Base-by-base conservation (phyloP, 441 rosid species). In the Brassica balearica region DNA sequence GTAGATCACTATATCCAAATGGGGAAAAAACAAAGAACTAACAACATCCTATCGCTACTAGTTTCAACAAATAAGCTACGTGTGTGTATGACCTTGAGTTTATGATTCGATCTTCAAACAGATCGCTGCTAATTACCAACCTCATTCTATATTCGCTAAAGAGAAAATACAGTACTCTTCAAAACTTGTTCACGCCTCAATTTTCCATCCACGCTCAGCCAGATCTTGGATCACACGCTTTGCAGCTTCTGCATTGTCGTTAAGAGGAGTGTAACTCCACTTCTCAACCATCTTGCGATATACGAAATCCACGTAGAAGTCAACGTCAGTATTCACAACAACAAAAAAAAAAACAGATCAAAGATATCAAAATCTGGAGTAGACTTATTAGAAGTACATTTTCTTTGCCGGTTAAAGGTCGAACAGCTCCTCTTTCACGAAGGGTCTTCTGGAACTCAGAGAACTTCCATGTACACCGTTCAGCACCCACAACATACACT, bases 391-490 rank as follows among this genome's bases (percentile, higher is more conserved):
- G 73, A 71, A 84, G 81, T 86, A 90, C 95, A 86, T 90, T 72
- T 84, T 88, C 92, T 48, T 81, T 76, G 60, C 94, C 91, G 64
- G 88, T 85, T 77, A 88, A 87, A 43, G 84, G 83, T 60, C 86
- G 82, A 72, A 86, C 86, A 38, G 68, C 86, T 81, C 91, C 92
- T 75, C 82, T 84, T 60, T 86, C 86, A 72, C 10, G 80, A 71
- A 88, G 82, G 34, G 86, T 82, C 65, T 80, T 88, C 77, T 87
- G 94, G 79, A 90, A 87, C 73, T 87, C 86, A 0, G 86, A 78
- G 68, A 90, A 87, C 81, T 88, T 90, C 92, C 95, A 87, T 34
- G 79, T 83, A 81, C 95, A 90, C 59, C 60, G 74, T 76, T 88
- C 92, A 69, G 87, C 88, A 77, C 95, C 95, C 43, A 81, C 80